Percentiles rank a stretch among this genome's conserved stretches.
Conservation (phyloP, 495 filamentous ascomycete species). For the Apiosordaria backusii region DNA sequence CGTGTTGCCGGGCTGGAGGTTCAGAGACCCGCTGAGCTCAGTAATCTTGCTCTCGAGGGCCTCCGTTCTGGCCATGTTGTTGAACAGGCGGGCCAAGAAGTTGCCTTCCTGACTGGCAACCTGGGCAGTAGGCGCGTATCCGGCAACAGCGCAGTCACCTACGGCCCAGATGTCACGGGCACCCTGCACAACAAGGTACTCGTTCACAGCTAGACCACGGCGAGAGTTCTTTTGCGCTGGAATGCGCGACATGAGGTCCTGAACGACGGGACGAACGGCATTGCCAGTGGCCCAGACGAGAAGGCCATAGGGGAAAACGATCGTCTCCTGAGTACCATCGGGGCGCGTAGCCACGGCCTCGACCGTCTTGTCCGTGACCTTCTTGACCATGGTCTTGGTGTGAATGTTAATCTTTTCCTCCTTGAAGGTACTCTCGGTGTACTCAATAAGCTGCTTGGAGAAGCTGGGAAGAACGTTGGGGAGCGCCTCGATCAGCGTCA, state of each 20-base stretch:
- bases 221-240: slow-evolving; percentile 93
- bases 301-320: slow-evolving; percentile 89
- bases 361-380: slow-evolving; percentile 90
- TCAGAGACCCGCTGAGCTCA: slow-evolving; percentile 51
- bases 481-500: slow-evolving; percentile 96
- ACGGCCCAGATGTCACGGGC: slow-evolving; percentile 88
- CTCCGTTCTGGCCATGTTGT: slow-evolving; percentile 93
- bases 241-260: slow-evolving; percentile 86
- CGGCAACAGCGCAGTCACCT: slow-evolving; percentile 85
- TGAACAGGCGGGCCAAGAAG: slow-evolving; percentile 93
- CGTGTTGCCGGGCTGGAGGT: slow-evolving; percentile 49
- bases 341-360: slow-evolving; percentile 82
- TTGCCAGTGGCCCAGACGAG: slow-evolving; percentile 99
- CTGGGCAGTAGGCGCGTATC: slow-evolving; percentile 97
- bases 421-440: slow-evolving; percentile 97
- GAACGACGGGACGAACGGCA: slow-evolving; percentile 80
- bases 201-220: slow-evolving; percentile 91
- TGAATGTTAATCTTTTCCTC: slow-evolving; percentile 95
- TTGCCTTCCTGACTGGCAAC: slow-evolving; percentile 94
- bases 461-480: slow-evolving; percentile 98
- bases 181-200: slow-evolving; percentile 97
- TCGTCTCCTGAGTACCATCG: slow-evolving; percentile 76
- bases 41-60: slow-evolving; percentile 69
- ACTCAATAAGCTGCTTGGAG: slow-evolving; percentile 98
- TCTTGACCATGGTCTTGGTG: slow-evolving; percentile 99